Evolutionary conservation across 495 filamentous ascomycete species (phyloP).

Genomic region (Alectoria sarmentosa): DNA sequence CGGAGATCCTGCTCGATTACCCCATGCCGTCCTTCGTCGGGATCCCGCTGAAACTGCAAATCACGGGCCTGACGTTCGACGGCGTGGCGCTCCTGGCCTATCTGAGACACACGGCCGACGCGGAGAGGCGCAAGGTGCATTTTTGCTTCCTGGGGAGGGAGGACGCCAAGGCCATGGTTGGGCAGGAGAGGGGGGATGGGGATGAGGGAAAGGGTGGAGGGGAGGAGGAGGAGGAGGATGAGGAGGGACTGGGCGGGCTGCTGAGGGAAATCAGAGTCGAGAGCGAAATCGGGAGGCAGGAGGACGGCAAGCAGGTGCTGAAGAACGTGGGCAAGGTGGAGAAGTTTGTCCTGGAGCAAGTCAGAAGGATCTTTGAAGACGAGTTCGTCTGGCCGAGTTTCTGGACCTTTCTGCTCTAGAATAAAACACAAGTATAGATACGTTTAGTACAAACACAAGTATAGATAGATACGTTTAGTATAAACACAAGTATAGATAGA

Average conservation of each 20-base stretch:
- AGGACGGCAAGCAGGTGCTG: slow-evolving; percentile 83
- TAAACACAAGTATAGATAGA: no score
- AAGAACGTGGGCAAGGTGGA: slow-evolving; percentile 99
- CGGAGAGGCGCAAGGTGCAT: slow-evolving; percentile 39
- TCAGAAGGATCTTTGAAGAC: slow-evolving; percentile 93
- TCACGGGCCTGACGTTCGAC: slow-evolving; percentile 91
- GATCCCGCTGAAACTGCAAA: slow-evolving; percentile 82
- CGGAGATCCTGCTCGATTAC: slow-evolving; percentile 93
- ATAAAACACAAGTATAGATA: no score
- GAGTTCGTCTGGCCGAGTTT: slow-evolving; percentile 97
- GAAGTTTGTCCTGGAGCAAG: slow-evolving; percentile 93
- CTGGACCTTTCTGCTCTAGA: slow-evolving; percentile 87
- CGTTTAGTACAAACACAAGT: no score
- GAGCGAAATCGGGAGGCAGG: slow-evolving; percentile 90
- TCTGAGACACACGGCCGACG: slow-evolving; percentile 54
- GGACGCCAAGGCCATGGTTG: slow-evolving; percentile 63
- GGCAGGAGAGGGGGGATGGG: slow-evolving; percentile 37
- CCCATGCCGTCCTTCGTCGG: slow-evolving; percentile 95
- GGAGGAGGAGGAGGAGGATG: slow-evolving; percentile 17
- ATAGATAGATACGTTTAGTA: no score
- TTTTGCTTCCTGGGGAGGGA: slow-evolving; percentile 90
- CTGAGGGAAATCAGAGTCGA: slow-evolving; percentile 91
- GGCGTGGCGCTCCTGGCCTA: slow-evolving; percentile 87
- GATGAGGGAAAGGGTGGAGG: slow-evolving; percentile 22
- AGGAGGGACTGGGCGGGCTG: slow-evolving; percentile 58